phyloP scores from a whole-genome alignment of 192 early-diverging fungal species.

The Kickxella alabastrina region DNA sequence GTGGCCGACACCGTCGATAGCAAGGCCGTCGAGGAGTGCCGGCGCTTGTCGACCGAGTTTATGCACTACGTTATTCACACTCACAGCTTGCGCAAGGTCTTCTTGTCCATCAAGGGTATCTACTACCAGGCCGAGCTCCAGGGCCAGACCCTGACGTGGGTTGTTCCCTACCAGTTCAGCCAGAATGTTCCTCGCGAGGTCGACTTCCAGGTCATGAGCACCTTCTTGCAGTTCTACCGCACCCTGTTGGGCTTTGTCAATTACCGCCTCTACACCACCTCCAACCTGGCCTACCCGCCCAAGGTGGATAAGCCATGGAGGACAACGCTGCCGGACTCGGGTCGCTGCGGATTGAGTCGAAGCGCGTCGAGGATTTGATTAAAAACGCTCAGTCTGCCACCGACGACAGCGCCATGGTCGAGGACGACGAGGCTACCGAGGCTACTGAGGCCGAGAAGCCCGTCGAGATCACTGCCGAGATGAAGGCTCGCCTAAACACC shows the following conservation, averaged over 20 bases:
- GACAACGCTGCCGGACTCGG: slow-evolving; percentile 44
- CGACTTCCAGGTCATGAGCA: slow-evolving; percentile 94
- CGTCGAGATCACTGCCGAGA: slow-evolving; percentile 1
- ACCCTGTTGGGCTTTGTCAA: slow-evolving; percentile 92
- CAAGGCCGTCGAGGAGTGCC: slow-evolving; percentile 69
- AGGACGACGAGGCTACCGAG: slow-evolving; percentile 10
- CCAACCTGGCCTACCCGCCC: slow-evolving; percentile 91
- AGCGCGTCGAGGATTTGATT: slow-evolving; percentile 41
- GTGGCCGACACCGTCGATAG: slow-evolving; percentile 58
- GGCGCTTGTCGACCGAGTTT: slow-evolving; percentile 84
- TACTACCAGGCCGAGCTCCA: slow-evolving; percentile 99
- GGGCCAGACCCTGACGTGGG: slow-evolving; percentile 91
- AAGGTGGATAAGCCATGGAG: slow-evolving; percentile 58
- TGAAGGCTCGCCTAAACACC: slow-evolving; percentile 30
- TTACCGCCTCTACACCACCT: slow-evolving; percentile 83
- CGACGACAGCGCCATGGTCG: neutral
- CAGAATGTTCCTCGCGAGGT: slow-evolving; percentile 85
- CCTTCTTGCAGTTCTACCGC: slow-evolving; percentile 95
- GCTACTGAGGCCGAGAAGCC: slow-evolving; percentile 12
- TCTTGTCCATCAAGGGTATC: slow-evolving; percentile 98
- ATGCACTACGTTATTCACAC: slow-evolving; percentile 85
- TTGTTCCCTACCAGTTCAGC: slow-evolving; percentile 94
- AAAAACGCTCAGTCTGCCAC: slow-evolving; percentile 24
- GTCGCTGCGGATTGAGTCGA: slow-evolving; percentile 37
- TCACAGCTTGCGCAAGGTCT: slow-evolving; percentile 78